Percentiles rank a stretch among this genome's conserved stretches.
Evolutionary conservation across 2,329 filamentous ascomycete species (phyloP).

Genomic region (Fusarium sp.): DNA sequence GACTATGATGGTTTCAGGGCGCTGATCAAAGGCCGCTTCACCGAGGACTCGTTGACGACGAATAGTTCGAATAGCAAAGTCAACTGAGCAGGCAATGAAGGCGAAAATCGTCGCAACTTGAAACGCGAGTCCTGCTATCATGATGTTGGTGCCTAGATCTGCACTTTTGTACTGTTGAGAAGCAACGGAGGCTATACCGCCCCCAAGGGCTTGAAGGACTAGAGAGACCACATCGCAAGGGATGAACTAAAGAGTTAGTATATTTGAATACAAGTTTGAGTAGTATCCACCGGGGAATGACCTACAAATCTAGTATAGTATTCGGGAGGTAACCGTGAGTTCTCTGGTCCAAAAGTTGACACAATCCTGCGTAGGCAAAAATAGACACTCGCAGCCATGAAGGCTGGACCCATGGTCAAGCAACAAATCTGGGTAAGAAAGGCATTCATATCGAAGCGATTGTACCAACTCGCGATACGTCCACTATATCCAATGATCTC

Average conservation of each 20-base stretch:
- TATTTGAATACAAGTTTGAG: not conserved
- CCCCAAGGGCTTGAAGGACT: conserved; percentile 67
- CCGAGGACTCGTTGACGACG: conserved; percentile 49
- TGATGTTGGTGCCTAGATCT: conserved; percentile 64
- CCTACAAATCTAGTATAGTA: conserved; percentile 61
- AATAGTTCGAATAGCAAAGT: conserved; percentile 59
- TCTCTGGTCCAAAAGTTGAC: conserved; percentile 56
- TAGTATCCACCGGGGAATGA: not conserved
- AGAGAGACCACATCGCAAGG: conserved; percentile 70
- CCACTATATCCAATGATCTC: conserved; percentile 70
- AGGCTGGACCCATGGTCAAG: conserved; percentile 72
- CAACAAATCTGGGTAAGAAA: conserved; percentile 68
- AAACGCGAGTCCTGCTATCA: conserved; percentile 70
- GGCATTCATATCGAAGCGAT: conserved; percentile 59
- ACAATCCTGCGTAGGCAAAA: conserved; percentile 65
- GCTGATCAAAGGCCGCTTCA: conserved; percentile 50
- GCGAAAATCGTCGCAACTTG: conserved; percentile 66
- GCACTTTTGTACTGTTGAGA: conserved; percentile 48
- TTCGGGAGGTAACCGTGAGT: conserved; percentile 58
- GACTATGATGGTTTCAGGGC: conserved; percentile 48
- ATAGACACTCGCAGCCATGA: conserved; percentile 71
- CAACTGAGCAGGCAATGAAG: conserved; percentile 61
- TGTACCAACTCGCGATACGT: conserved; percentile 63
- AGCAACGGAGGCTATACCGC: conserved; percentile 60
- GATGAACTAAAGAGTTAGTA: conserved; percentile 59